Evolutionary conservation across 2,329 filamentous ascomycete genomes (phyloP), one percentile per base, ranked within the genome.

Genomic region (Aspergillus sp.): DNA sequence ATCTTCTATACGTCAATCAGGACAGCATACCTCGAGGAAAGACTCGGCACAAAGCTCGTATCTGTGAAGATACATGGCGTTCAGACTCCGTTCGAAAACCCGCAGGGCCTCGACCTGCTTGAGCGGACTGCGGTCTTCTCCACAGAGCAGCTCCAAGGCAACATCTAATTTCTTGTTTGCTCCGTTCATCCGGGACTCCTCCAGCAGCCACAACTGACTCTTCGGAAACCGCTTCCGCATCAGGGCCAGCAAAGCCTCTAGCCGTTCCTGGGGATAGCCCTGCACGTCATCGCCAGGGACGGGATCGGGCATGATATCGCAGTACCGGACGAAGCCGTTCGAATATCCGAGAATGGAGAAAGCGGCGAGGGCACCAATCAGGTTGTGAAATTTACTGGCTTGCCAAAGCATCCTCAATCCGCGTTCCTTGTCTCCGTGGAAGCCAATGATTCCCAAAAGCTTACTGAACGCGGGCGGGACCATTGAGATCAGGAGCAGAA

Each of bases 401-500:
- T 91, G 88, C 95, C 95, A 99, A 4, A 99, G 86, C 86, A 97
- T 90, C 41, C 84, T 82, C 32, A 97, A 83, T 8, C 93, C 95
- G 41, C 89, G 84, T 63, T 91, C 87, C 47, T 93, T 88, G 73
- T 98, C 93, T 32, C 95, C 95, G 62, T 86, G 88, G 78, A 98
- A 98, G 1, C 95, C 95, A 30, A 97, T 90, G 44, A 98, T 89
- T 61, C 89, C 91, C 3, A 98, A 82, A 1, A 99, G 84, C 58
- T 87, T 90, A n/a, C 86, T 89, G 75, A 98, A 96, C 0, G 93
- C 87, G 0, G 95, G 95, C 0, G 95, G 96, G 0, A 98, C 88
- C 80, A 98, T 90, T 11, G 92, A 96, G n/a, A 98, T 88, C 57
- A 98, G 82, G 1, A 98, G 82, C 13, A 96, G 83, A 1, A 98